Evolutionary conservation across 2,329 filamentous ascomycete genomes (phyloP).

Genomic region (Fragosphaeria purpurea): DNA sequence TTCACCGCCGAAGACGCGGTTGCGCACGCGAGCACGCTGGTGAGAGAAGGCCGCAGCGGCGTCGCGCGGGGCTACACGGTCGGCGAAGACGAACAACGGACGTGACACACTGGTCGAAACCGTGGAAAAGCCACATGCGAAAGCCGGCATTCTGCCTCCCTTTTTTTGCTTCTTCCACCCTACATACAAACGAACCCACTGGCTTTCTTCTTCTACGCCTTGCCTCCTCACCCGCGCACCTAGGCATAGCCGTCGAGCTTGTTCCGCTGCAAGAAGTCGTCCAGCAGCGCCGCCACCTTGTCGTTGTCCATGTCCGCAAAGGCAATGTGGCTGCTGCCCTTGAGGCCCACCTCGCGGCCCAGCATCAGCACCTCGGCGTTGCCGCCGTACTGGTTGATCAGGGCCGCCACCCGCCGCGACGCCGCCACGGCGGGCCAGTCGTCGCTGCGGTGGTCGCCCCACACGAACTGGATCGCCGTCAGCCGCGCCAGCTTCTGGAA

Average conservation of each 20-base stretch:
- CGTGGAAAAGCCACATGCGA: no score
- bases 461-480: slow-evolving; percentile 18
- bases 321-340: slow-evolving; percentile 17
- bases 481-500: slow-evolving; percentile 18
- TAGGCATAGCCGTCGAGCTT: slow-evolving; percentile 12
- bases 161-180: no score
- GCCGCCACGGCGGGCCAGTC: slow-evolving; percentile 6
- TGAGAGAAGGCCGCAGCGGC: slow-evolving; percentile 81
- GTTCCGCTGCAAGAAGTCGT: slow-evolving; percentile 14
- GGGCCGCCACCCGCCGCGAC: slow-evolving; percentile 12
- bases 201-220: no score
- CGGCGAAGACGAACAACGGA: slow-evolving; percentile 35
- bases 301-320: slow-evolving; percentile 20
- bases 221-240: no score
- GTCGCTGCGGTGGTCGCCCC: slow-evolving; percentile 16
- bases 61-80: slow-evolving; percentile 83
- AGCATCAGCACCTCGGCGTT: slow-evolving; percentile 18
- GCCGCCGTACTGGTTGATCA: slow-evolving; percentile 17
- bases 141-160: no score
- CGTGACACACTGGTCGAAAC: neutral
- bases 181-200: no score
- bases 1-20: slow-evolving; percentile 41
- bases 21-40: slow-evolving; percentile 46
- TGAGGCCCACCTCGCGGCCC: slow-evolving; percentile 14
- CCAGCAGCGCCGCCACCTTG: slow-evolving; percentile 16